A percentile compares a stretch with the other conserved stretches of the same genome.
phyloP scores from a whole-genome alignment of 1,284 basidiomycete species.

The Boletus sp. region DNA sequence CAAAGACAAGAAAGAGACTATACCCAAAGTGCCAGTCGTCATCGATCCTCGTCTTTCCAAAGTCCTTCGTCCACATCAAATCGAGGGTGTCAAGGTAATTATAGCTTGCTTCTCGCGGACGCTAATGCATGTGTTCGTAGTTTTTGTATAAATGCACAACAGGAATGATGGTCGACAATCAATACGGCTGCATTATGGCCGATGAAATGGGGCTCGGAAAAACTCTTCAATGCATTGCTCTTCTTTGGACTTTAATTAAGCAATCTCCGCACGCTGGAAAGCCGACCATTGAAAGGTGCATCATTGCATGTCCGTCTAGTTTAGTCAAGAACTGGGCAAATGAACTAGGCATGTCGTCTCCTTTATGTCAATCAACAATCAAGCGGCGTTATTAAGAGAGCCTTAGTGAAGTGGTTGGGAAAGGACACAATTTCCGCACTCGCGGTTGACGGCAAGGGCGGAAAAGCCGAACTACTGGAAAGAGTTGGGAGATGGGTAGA shows the following conservation, averaged over 20 bases:
- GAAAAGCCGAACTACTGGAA: constrained; percentile 74
- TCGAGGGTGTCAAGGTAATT: constrained; percentile 93
- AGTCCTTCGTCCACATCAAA: constrained; percentile 93
- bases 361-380: not conserved
- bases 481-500: constrained; percentile 85
- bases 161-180: constrained; percentile 87
- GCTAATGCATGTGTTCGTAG: constrained; percentile 37
- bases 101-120: not conserved
- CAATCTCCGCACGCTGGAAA: constrained; percentile 89
- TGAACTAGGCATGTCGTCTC: constrained; percentile 68
- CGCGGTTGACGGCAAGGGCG: constrained; percentile 87
- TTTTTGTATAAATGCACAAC: constrained; percentile 96
- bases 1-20: constrained; percentile 61
- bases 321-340: constrained; percentile 99
- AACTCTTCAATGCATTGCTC: constrained; percentile 94
- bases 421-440: constrained; percentile 76
- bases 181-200: constrained; percentile 98
- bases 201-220: constrained; percentile 99
- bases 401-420: constrained; percentile 87
- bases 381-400: not conserved
- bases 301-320: constrained; percentile 96
- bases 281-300: constrained; percentile 92
- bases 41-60: constrained; percentile 88
- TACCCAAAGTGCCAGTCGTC: constrained; percentile 90
- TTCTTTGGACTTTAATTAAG: constrained; percentile 96